Evolutionary conservation across 768 basidiomycete genomes (phyloP), one percentile per base, ranked within the genome.

Genomic region (Phylloporus arenicola): DNA sequence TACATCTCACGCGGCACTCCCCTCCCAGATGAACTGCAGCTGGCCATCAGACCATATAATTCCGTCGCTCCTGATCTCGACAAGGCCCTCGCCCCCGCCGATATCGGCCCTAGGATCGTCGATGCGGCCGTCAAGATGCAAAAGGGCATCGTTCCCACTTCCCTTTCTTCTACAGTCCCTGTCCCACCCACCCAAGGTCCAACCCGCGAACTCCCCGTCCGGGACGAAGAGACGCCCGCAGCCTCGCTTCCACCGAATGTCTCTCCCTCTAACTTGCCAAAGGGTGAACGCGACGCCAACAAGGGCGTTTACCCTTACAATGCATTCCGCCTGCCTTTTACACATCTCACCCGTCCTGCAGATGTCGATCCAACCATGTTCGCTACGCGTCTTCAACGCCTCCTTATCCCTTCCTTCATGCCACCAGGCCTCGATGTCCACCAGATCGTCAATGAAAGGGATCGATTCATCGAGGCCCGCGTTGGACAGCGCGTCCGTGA

Each of bases 291-390:
- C 63, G 82, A 94, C 64, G 72, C 79, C 46, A 75, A 80, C 50
- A 92, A 91, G 0, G 80, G 82, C 35, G 84, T 94, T 52, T 92
- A 94, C 60, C 93, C 93, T 3, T 94, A 93, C 73, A 95, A 95
- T 65, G 85, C 93, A 17, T 94, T 82, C 64, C 77, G 80, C 25
- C 82, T 92, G 59, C 93, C 93, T 12, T 86, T 94, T 65, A 75
- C 83, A 3, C 85, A 90, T 55, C 80, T 89, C 56, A 83, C 85
- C 53, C 83, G 87, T 34, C 72, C 77, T 22, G 56, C 79, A 27
- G 80, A 82, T 45, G 75, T 72, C 44, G 82, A 82, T 61, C 82
- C 83, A 13, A 68, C 75, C 38, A 70, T 82, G 50, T 84, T 81
- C 57, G 81, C 83, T 1, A 86, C 85, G 25, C 83, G 85, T 30